A percentile compares a stretch with the other conserved stretches of the same genome.
These are phyloP conservation scores for Colletotrichum sp. DNA, from an alignment of 2,329 filamentous ascomycete species.

Conservation along the genomic window DNA sequence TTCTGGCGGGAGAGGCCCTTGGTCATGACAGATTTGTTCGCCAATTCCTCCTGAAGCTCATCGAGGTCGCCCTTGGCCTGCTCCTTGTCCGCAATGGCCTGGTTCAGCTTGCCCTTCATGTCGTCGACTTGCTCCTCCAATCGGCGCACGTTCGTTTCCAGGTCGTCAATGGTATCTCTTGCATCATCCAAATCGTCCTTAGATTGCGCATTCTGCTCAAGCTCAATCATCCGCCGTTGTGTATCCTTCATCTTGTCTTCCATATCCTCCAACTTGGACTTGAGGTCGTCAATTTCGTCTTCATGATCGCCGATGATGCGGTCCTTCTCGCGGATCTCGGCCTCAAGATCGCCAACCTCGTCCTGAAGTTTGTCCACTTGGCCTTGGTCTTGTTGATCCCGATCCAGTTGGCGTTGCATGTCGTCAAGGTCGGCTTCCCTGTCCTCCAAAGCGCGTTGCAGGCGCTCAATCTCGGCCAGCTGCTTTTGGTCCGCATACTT, in stretches of 20 bases:
- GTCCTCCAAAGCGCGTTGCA: conserved; percentile 62
- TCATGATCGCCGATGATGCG: conserved; percentile 75
- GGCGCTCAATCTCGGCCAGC: conserved; percentile 62
- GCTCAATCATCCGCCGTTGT: conserved; percentile 53
- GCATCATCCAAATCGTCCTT: conserved; percentile 60
- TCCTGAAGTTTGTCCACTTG: conserved; percentile 73
- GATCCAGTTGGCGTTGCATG: conserved; percentile 63
- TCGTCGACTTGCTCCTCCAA: conserved; percentile 61
- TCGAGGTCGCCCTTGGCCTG: conserved; percentile 65
- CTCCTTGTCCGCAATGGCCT: conserved; percentile 59
- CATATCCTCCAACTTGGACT: conserved; percentile 54
- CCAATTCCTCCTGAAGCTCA: conserved; percentile 77
- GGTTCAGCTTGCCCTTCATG: conserved; percentile 57
- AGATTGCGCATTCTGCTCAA: conserved; percentile 61
- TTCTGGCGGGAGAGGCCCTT: conserved; percentile 78
- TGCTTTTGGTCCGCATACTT: conserved; percentile 76
- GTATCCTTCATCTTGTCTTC: conserved; percentile 65
- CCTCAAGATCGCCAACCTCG: conserved; percentile 77
- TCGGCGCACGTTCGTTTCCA: conserved; percentile 59
- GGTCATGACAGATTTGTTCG: conserved; percentile 78
- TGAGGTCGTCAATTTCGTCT: conserved; percentile 74
- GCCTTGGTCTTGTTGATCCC: conserved; percentile 60
- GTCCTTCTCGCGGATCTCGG: conserved; percentile 78
- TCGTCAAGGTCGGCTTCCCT: conserved; percentile 66
- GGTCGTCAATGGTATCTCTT: conserved; percentile 61